phyloP scores from a whole-genome alignment of 2,329 filamentous ascomycete genomes.

The Pestalotiopsis sp. region DNA sequence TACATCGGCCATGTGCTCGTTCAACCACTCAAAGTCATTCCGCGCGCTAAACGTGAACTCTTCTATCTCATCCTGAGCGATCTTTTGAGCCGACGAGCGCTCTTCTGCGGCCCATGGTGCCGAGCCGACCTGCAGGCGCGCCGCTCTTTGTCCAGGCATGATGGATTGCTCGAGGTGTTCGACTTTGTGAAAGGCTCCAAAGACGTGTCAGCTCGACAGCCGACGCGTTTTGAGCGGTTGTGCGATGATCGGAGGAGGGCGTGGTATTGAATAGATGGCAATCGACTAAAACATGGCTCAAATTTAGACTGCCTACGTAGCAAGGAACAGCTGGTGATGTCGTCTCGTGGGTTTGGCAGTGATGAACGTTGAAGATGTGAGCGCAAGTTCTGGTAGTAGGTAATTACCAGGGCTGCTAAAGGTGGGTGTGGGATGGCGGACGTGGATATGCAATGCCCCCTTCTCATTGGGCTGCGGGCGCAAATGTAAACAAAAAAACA shows the following conservation, averaged over 20 bases:
- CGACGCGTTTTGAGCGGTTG: slow-evolving; percentile 1
- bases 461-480: neutral
- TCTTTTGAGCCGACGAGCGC: slow-evolving; percentile 73
- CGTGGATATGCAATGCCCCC: neutral
- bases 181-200: neutral
- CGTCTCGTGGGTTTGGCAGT: neutral
- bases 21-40: slow-evolving; percentile 97
- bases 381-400: neutral
- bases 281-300: slow-evolving; percentile 2
- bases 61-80: slow-evolving; percentile 81
- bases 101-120: slow-evolving; percentile 85
- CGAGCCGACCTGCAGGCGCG: slow-evolving; percentile 75
- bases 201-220: slow-evolving; percentile 11
- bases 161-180: slow-evolving; percentile 7
- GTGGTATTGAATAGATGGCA: neutral
- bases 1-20: slow-evolving; percentile 96
- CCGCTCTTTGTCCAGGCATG: slow-evolving; percentile 34
- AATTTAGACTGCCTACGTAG: neutral
- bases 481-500: slow-evolving; percentile 13
- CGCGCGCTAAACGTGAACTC: slow-evolving; percentile 91
- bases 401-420: neutral
- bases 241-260: neutral
- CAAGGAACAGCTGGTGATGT: neutral
- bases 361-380: neutral
- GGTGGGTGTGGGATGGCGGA: neutral